These are phyloP conservation scores for Kentomonas sorsogonicus DNA, from an alignment of 208 protist genomes.

Conservation along the genomic window DNA sequence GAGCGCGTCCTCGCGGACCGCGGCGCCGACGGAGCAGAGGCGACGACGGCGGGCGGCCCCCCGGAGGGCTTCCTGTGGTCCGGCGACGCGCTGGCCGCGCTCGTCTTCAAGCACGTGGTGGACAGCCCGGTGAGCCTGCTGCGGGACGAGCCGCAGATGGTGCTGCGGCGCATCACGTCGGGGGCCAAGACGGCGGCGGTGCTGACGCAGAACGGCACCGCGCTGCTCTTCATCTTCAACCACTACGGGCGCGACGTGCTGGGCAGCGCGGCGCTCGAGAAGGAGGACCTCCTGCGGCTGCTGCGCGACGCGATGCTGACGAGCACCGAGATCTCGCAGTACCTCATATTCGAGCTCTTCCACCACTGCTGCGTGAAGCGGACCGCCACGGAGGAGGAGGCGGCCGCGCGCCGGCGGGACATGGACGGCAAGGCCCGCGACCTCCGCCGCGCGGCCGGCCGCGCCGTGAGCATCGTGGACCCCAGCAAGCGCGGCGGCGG, in stretches of 20 bases:
- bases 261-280: constrained; percentile 58
- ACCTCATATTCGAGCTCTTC: constrained; percentile 81
- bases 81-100: constrained; percentile 31
- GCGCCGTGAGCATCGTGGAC: constrained; percentile 58
- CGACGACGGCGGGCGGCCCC: neutral
- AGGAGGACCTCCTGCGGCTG: constrained; percentile 62
- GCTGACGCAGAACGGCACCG: constrained; percentile 41
- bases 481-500: constrained; percentile 12
- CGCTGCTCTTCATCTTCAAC: constrained; percentile 59
- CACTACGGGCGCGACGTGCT: constrained; percentile 74
- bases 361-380: constrained; percentile 53
- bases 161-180: constrained; percentile 44
- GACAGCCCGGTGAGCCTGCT: constrained; percentile 8
- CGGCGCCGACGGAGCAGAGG: neutral
- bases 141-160: constrained; percentile 16
- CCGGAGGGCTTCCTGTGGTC: constrained; percentile 23
- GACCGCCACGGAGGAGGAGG: constrained; percentile 41
- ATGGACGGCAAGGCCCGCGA: constrained; percentile 46
- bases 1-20: neutral
- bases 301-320: constrained; percentile 86
- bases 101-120: constrained; percentile 24
- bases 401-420: constrained; percentile 40
- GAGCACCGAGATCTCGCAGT: constrained; percentile 83
- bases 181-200: constrained; percentile 52
- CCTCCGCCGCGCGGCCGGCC: constrained; percentile 26